Evolutionary conservation across 352 stramenopile species (phyloP).

Genomic region (Hyaloperonospora arabidopsidis): DNA sequence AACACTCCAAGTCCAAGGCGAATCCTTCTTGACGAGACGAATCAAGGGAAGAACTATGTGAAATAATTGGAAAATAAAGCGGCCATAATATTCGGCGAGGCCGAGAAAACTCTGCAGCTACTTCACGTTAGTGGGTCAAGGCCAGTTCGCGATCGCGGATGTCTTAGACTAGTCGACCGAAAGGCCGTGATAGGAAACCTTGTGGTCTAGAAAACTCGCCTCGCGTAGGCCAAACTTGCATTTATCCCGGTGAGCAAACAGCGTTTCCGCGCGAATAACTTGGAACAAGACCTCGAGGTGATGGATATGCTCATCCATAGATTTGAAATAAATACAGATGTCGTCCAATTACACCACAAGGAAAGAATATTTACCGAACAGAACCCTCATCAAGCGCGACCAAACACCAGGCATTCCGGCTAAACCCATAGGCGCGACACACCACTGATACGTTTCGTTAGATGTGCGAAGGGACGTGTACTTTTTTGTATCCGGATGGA

Average conservation of each 20-base stretch:
- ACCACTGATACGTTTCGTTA: slow-evolving; percentile 32
- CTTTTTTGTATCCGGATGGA: neutral
- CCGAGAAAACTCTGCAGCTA: slow-evolving; percentile 25
- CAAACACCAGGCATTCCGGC: slow-evolving; percentile 27
- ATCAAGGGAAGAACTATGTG: slow-evolving; percentile 16
- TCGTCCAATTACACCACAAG: slow-evolving; percentile 32
- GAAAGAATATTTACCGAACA: slow-evolving; percentile 23
- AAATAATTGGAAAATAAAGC: slow-evolving; percentile 22
- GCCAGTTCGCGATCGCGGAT: slow-evolving; percentile 14
- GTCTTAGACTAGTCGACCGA: slow-evolving; percentile 22
- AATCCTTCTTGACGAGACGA: slow-evolving; percentile 21
- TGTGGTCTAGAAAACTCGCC: slow-evolving; percentile 26
- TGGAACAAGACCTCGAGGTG: slow-evolving; percentile 24
- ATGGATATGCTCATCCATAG: slow-evolving; percentile 8
- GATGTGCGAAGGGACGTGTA: slow-evolving; percentile 4
- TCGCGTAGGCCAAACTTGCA: slow-evolving; percentile 14
- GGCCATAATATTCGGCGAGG: slow-evolving; percentile 23
- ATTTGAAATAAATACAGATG: slow-evolving; percentile 21
- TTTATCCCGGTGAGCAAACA: slow-evolving; percentile 21
- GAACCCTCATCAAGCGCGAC: slow-evolving; percentile 18
- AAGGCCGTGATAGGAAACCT: slow-evolving; percentile 9
- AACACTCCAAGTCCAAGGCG: slow-evolving; percentile 11
- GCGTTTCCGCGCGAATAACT: slow-evolving; percentile 14
- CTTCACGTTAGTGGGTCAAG: slow-evolving; percentile 8
- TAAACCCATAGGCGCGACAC: slow-evolving; percentile 29